phyloP scores from a whole-genome alignment of 1,284 basidiomycete genomes.

The Papiliotrema terrestris region DNA sequence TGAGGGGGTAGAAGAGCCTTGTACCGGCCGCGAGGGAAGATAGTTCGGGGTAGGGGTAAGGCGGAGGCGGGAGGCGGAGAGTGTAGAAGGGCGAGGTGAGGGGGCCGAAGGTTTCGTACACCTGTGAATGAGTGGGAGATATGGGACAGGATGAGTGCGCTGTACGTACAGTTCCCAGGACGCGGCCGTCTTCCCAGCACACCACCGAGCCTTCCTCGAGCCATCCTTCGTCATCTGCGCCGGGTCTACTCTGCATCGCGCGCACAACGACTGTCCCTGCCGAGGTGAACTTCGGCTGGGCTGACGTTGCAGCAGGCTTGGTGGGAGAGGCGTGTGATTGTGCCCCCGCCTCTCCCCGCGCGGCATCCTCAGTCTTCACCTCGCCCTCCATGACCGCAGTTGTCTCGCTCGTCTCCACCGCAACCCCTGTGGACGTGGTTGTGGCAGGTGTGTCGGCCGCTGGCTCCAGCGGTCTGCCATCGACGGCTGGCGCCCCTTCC shows the following conservation, averaged over 20 bases:
- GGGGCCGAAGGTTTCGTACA: constrained; percentile 57
- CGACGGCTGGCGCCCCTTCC: neutral
- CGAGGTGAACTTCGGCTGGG: constrained; percentile 35
- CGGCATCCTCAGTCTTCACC: neutral
- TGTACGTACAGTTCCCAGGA: constrained; percentile 51
- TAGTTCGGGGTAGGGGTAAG: constrained; percentile 36
- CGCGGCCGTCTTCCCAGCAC: constrained; percentile 52
- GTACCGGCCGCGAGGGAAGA: constrained; percentile 25
- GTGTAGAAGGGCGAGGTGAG: constrained; percentile 55
- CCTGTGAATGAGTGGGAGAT: constrained; percentile 25
- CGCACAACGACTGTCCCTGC: constrained; percentile 50
- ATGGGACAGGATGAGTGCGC: constrained; percentile 36
- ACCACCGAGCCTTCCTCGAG: constrained; percentile 54
- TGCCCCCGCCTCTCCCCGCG: neutral
- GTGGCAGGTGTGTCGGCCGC: neutral
- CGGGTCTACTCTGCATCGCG: constrained; percentile 37
- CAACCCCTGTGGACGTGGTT: neutral
- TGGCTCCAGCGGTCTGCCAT: neutral
- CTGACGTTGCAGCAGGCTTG: neutral
- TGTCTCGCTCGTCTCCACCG: neutral
- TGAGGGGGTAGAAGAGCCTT: constrained; percentile 51
- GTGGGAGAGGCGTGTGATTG: neutral
- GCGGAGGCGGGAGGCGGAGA: constrained; percentile 45
- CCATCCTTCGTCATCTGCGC: constrained; percentile 45
- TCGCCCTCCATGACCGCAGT: neutral